These are phyloP conservation scores for Fusarium vanettenii DNA, from an alignment of 2,329 filamentous ascomycete genomes.

Conservation along the genomic window DNA sequence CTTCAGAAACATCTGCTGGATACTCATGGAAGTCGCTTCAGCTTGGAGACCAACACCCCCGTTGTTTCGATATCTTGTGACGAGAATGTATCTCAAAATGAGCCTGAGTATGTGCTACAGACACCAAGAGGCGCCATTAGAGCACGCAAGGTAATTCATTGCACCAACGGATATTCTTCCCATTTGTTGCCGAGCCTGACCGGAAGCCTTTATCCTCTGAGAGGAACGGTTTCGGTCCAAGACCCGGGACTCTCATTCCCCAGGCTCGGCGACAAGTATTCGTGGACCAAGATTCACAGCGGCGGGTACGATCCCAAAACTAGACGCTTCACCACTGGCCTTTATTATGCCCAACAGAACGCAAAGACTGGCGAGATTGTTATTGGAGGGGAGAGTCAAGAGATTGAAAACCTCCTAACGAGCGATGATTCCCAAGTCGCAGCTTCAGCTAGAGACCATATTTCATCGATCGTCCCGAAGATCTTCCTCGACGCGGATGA, in stretches of 20 bases:
- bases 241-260: constrained; percentile 48
- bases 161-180: constrained; percentile 63
- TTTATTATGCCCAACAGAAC: constrained; percentile 42
- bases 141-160: constrained; percentile 63
- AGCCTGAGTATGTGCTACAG: constrained; percentile 49
- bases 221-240: constrained; percentile 61
- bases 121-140: constrained; percentile 58
- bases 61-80: constrained; percentile 35
- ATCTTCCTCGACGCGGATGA: constrained; percentile 38
- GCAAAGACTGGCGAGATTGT: constrained; percentile 56
- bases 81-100: constrained; percentile 28
- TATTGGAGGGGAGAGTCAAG: constrained; percentile 61
- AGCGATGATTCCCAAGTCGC: constrained; percentile 56
- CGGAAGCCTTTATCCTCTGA: constrained; percentile 54
- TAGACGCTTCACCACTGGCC: constrained; percentile 46
- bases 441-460: constrained; percentile 45
- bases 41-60: constrained; percentile 52
- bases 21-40: constrained; percentile 42
- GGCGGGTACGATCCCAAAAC: constrained; percentile 59
- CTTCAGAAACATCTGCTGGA: constrained; percentile 52
- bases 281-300: constrained; percentile 59
- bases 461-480: constrained; percentile 51
- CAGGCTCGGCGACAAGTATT: constrained; percentile 44
- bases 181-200: constrained; percentile 61
- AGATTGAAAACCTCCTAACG: constrained; percentile 53